Base-by-base conservation (phyloP, 2,329 filamentous ascomycete genomes). In the Pseudogymnoascus sp. region DNA sequence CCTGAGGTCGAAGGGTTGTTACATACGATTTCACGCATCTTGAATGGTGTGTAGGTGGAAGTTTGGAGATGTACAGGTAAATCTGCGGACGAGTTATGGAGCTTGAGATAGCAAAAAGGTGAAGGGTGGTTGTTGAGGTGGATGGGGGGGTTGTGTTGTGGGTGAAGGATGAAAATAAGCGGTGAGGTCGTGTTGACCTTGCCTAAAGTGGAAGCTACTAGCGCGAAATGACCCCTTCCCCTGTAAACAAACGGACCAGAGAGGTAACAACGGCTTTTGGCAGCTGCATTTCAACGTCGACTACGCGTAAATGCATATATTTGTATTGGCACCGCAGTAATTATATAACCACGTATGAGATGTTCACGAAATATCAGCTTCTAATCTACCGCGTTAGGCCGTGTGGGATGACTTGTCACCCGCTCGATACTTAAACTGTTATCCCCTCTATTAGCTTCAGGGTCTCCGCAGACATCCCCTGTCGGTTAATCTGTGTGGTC, bases 1-100 rank as follows among this genome's bases (percentile, higher is more conserved):
- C 39, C 61, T 59, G 44, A 57, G 58, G 24, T 62, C 40, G 61
- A 64, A 41, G 35, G 36, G 64, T 64, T 59, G 54, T 35, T 60
- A 84, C 85, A 77, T 80, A 88, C 85, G 74, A 88, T 88, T 80
- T 88, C 85, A 84, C 85, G 85, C 85, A 88, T 88, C 68, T 79
- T 87, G 83, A 73, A 72, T 71, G 70, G 71, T 69, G 67, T 64
- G 50, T 65, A 50, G 60, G 40, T 62, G 24, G 35, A 36, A 37
- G 33, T 44, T 59, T 59, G 35, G 57, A 59, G 57, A 54, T 60
- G 60, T 31, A 61, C 29, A 35, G 47, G 47, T 59, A 29, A 59
- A 60, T 35, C 29, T 61, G 60, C 33, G 33, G 63, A 24, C 66
- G 63, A 63, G 57, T 15, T 37, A 59, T 59, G 57, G 57, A 39